phyloP scores from a whole-genome alignment of 2,329 filamentous ascomycete species.

The Drechmeria coniospora region DNA sequence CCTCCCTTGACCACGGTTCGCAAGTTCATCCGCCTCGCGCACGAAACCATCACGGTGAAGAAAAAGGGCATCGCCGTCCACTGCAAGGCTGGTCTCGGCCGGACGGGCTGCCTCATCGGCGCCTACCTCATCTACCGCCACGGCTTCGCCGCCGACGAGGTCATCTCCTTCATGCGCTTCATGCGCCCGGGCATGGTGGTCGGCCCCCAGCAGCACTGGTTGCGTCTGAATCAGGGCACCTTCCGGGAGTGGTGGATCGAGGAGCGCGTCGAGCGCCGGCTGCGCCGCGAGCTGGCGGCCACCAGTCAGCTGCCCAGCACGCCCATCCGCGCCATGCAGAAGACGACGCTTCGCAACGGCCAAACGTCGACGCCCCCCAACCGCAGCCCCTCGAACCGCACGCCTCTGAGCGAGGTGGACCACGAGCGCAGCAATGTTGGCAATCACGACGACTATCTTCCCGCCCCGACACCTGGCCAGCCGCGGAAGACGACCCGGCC shows the following conservation, averaged over 20 bases:
- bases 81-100: constrained; percentile 92
- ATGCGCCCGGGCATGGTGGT: constrained; percentile 99
- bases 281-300: constrained; percentile 42
- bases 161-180: constrained; percentile 97
- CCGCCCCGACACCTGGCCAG: constrained; percentile 88
- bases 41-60: constrained; percentile 82
- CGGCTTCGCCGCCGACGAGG: constrained; percentile 92
- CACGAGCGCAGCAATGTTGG: constrained; percentile 55
- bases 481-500: constrained; percentile 75
- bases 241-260: constrained; percentile 99
- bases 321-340: constrained; percentile 45
- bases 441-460: constrained; percentile 79
- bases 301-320: constrained; percentile 38
- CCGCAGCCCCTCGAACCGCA: constrained; percentile 56
- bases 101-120: constrained; percentile 91
- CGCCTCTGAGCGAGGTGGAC: constrained; percentile 88
- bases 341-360: constrained; percentile 42
- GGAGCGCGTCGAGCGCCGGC: constrained; percentile 60
- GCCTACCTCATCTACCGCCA: constrained; percentile 96
- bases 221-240: constrained; percentile 88
- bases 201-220: constrained; percentile 95
- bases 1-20: constrained; percentile 77
- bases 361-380: constrained; percentile 77
- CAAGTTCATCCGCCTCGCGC: constrained; percentile 87
- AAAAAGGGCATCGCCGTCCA: constrained; percentile 93